phyloP scores from a whole-genome alignment of 495 filamentous ascomycete species.

The Penicillium bialowiezense region DNA sequence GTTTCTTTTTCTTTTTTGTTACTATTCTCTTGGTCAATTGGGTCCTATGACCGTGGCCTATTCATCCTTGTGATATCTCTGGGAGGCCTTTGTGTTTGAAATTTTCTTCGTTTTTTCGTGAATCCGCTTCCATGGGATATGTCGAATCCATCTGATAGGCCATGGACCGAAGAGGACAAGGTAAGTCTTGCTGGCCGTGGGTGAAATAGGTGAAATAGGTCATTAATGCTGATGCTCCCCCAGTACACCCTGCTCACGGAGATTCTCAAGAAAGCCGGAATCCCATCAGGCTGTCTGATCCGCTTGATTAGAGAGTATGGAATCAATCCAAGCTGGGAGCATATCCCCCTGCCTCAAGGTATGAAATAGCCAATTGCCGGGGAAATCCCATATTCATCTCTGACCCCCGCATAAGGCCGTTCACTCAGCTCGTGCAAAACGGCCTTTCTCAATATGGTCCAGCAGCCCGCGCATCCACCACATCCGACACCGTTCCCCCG shows the following conservation, averaged over 20 bases:
- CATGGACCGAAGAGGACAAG: conserved; percentile 60
- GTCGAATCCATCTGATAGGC: conserved; percentile 48
- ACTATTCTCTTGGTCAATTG: conserved; percentile 10
- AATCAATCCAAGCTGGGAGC: conserved; percentile 52
- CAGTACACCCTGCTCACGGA: conserved; percentile 56
- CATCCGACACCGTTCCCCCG: conserved; percentile 13
- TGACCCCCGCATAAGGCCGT: conserved; percentile 41
- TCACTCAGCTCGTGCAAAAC: conserved; percentile 44
- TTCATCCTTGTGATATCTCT: conserved; percentile 21
- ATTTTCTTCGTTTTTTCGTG: conserved; percentile 13
- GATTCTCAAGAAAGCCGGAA: conserved; percentile 57
- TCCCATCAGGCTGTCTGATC: conserved; percentile 48
- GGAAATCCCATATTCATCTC: no score
- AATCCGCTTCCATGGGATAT: conserved; percentile 45
- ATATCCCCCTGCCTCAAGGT: conserved; percentile 58
- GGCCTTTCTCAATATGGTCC: conserved; percentile 37
- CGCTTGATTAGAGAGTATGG: conserved; percentile 47
- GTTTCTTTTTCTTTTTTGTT: conserved; percentile 5
- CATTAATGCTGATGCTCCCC: conserved; percentile 13
- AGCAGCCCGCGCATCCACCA: conserved; percentile 18
- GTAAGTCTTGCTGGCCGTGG: conserved; percentile 30
- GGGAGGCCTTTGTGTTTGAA: conserved; percentile 29
- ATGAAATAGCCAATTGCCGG: conserved; percentile 16
- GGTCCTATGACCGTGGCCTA: conserved; percentile 2
- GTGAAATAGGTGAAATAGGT: not conserved